These are phyloP conservation scores for Arachnomyces sp. DNA, from an alignment of 2,329 filamentous ascomycete species.

Conservation along the genomic window DNA sequence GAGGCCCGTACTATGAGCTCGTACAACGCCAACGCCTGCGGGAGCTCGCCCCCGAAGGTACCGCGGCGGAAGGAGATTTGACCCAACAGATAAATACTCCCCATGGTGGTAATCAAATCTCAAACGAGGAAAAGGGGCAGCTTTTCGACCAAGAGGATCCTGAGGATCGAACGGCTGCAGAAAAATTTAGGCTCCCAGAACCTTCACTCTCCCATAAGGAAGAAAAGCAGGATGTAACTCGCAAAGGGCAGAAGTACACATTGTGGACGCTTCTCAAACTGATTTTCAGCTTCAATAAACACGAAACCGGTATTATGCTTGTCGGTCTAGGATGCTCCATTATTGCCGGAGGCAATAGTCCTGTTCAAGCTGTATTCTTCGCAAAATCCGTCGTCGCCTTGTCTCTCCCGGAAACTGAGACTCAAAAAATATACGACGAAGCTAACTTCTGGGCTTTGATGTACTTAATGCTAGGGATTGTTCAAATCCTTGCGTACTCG, in stretches of 20 bases:
- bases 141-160: constrained; percentile 9
- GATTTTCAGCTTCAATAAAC: constrained; percentile 28
- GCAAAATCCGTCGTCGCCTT: constrained; percentile 19
- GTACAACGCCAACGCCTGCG: constrained; percentile 2
- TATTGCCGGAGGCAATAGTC: constrained; percentile 35
- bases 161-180: constrained; percentile 32
- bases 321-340: constrained; percentile 28
- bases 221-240: constrained; percentile 7
- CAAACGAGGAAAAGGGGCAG: too few relatives aligned
- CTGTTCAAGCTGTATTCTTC: constrained; percentile 39
- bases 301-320: constrained; percentile 32
- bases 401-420: constrained; percentile 28
- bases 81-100: too few relatives aligned
- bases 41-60: too few relatives aligned
- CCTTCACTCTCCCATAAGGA: too few relatives aligned
- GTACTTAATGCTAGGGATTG: constrained; percentile 40
- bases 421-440: constrained; percentile 18
- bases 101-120: too few relatives aligned
- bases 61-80: too few relatives aligned
- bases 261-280: constrained; percentile 46
- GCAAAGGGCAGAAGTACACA: constrained; percentile 44
- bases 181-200: constrained; percentile 21
- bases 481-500: constrained; percentile 34
- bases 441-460: constrained; percentile 42
- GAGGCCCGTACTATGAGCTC: constrained; percentile 36